These are phyloP conservation scores for Eragrostis curvula DNA, from an alignment of 176 grass and related monocot genomes.

Conservation along the genomic window DNA sequence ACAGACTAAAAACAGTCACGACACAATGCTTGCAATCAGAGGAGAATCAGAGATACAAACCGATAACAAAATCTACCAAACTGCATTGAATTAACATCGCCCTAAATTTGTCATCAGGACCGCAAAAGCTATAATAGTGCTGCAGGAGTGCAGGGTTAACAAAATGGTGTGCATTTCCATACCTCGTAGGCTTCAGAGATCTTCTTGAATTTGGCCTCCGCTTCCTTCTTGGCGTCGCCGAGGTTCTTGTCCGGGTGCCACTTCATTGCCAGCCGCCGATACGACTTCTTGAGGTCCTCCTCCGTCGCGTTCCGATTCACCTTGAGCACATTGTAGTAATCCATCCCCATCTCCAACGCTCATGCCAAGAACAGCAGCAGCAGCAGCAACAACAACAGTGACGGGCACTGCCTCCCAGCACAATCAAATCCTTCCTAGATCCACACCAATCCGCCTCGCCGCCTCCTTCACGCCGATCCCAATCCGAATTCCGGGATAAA, in stretches of 20 bases:
- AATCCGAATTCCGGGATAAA: neutral
- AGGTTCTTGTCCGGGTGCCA: constrained; percentile 96
- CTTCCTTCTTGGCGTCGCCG: constrained; percentile 64
- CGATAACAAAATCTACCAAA: neutral
- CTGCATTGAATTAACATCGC: neutral
- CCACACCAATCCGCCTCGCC: neutral
- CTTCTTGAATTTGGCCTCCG: constrained; percentile 92
- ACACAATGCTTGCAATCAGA: neutral
- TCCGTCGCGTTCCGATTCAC: constrained; percentile 79
- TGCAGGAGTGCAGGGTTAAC: neutral
- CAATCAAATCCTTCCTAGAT: constrained; percentile 5
- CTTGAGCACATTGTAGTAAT: constrained; percentile 94
- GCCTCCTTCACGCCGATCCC: neutral
- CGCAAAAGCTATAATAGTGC: neutral
- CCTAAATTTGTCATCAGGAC: neutral
- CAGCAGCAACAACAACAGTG: neutral
- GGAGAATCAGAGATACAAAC: neutral
- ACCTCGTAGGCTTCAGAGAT: constrained; percentile 98
- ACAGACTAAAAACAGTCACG: neutral
- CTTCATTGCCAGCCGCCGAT: constrained; percentile 78
- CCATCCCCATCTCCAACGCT: constrained; percentile 69
- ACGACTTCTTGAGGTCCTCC: constrained; percentile 87
- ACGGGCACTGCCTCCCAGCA: neutral
- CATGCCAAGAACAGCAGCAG: constrained; percentile 42
- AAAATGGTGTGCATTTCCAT: neutral